A percentile compares a stretch with the other conserved stretches of the same genome.
phyloP scores from a whole-genome alignment of 2,329 filamentous ascomycete species.

The Trichoderma koningii region DNA sequence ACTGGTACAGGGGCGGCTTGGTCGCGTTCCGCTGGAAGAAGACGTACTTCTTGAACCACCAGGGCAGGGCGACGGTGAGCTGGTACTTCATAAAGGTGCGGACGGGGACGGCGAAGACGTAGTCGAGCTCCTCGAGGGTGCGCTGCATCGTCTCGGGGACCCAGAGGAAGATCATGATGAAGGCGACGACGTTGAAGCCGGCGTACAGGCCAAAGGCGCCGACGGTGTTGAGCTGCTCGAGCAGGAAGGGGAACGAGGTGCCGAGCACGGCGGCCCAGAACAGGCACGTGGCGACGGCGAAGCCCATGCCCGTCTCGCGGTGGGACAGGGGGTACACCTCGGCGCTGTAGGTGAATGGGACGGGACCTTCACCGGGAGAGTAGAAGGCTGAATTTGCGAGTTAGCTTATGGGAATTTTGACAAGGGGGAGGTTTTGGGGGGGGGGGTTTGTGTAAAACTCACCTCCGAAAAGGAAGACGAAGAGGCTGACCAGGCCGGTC shows the following conservation, averaged over 20 bases:
- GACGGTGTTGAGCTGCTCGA: slow-evolving; percentile 39
- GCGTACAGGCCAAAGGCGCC: slow-evolving; percentile 55
- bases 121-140: slow-evolving; percentile 54
- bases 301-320: slow-evolving; percentile 65
- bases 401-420: no score
- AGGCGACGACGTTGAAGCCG: slow-evolving; percentile 56
- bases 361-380: slow-evolving; percentile 64
- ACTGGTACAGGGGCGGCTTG: slow-evolving; percentile 43
- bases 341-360: slow-evolving; percentile 63
- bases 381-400: slow-evolving; percentile 53
- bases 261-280: slow-evolving; percentile 56
- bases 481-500: slow-evolving; percentile 59
- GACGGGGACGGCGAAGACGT: slow-evolving; percentile 51
- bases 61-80: slow-evolving; percentile 39
- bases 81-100: slow-evolving; percentile 47
- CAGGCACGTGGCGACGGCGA: slow-evolving; percentile 62
- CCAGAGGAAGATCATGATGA: slow-evolving; percentile 55
- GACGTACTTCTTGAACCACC: slow-evolving; percentile 40
- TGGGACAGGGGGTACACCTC: slow-evolving; percentile 67
- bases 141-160: slow-evolving; percentile 58
- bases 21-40: slow-evolving; percentile 38
- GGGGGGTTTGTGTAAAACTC: no score
- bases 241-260: slow-evolving; percentile 54
- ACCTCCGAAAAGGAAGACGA: slow-evolving; percentile 64
- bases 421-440: no score